Conservation (phyloP, 2,329 filamentous ascomycete genomes). For the Fusarium sp. region DNA sequence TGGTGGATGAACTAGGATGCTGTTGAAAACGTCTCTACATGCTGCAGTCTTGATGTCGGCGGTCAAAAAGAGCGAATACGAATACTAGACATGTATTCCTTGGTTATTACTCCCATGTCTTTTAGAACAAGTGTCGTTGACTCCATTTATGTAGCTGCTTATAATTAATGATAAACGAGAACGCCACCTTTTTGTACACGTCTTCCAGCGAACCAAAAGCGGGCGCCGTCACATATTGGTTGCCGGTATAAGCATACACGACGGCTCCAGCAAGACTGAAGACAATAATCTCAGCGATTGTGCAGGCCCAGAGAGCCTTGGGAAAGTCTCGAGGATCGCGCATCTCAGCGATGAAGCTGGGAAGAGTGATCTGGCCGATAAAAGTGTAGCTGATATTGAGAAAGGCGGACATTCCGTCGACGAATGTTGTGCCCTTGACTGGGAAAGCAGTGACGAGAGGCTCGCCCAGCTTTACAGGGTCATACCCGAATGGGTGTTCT, state of each 20-base stretch:
- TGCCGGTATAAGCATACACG: conserved; percentile 88
- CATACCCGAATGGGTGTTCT: conserved; percentile 74
- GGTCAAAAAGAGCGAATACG: conserved; percentile 24
- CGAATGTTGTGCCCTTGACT: conserved; percentile 76
- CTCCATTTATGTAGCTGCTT: no score
- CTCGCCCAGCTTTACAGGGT: conserved; percentile 61
- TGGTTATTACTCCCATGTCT: no score
- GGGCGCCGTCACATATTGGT: conserved; percentile 86
- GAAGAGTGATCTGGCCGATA: conserved; percentile 93
- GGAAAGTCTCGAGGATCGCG: conserved; percentile 80
- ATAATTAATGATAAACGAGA: no score
- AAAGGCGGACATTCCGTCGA: conserved; percentile 85
- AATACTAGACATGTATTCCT: conserved; percentile 15
- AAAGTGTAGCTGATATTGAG: conserved; percentile 97
- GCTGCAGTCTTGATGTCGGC: not conserved
- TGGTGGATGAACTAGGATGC: not conserved
- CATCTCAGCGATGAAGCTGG: conserved; percentile 97
- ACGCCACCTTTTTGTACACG: conserved; percentile 85
- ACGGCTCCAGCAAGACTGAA: conserved; percentile 85
- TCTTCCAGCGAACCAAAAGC: conserved; percentile 86
- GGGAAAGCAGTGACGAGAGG: conserved; percentile 76
- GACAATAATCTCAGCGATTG: conserved; percentile 84
- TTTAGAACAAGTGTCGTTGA: no score
- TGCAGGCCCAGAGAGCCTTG: conserved; percentile 91
- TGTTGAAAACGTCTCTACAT: not conserved